Percentiles rank a stretch among this genome's conserved stretches.
Conservation (phyloP, 306 rosid species). For the Biancaea sappan region DNA sequence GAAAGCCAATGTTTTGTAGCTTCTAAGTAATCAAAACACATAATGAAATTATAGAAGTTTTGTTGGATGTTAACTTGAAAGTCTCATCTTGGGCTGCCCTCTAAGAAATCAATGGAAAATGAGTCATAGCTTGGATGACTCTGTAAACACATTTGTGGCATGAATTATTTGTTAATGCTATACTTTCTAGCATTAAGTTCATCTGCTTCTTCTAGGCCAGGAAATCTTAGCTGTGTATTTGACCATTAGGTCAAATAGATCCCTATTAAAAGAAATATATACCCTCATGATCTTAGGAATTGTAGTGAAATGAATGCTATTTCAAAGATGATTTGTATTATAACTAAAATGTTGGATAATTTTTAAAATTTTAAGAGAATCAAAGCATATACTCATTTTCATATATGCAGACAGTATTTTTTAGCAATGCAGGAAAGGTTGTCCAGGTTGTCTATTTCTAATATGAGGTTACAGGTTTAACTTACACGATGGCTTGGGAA, state of each 20-base stretch:
- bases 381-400: neutral
- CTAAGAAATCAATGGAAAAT: neutral
- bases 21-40: neutral
- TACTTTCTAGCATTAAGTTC: neutral
- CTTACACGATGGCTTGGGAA: neutral
- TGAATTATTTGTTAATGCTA: neutral
- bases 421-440: neutral
- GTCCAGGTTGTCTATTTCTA: neutral
- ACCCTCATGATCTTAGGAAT: neutral
- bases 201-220: neutral
- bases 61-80: neutral
- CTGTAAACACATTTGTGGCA: neutral
- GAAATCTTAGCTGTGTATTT: neutral
- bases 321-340: constrained; percentile 1
- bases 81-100: neutral
- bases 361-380: neutral
- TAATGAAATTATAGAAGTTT: neutral
- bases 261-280: neutral
- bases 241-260: neutral
- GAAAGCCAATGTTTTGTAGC: neutral
- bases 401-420: neutral
- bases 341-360: neutral
- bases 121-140: neutral
- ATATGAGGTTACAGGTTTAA: neutral
- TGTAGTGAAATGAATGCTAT: neutral